phyloP scores from a whole-genome alignment of 257 asterid genomes.

The Plectranthus barbatus region DNA sequence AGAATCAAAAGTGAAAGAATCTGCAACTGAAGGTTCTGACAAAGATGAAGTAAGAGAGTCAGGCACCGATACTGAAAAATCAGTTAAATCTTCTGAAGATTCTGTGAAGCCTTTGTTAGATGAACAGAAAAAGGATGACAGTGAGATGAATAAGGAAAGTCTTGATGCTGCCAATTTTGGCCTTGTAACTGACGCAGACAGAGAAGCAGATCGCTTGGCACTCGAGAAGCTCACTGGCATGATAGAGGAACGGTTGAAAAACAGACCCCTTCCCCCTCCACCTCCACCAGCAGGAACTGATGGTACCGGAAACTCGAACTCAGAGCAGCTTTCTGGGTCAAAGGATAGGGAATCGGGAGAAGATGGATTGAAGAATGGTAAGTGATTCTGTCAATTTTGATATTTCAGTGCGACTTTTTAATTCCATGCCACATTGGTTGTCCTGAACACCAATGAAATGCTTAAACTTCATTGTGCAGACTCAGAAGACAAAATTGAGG shows the following conservation, averaged over 20 bases:
- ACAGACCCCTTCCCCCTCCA: conserved; percentile 86
- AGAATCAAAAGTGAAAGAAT: conserved; percentile 41
- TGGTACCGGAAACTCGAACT: conserved; percentile 44
- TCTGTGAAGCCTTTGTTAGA: conserved; percentile 37
- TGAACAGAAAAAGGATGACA: conserved; percentile 40
- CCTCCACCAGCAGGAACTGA: conserved; percentile 48
- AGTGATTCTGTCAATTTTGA: conserved; percentile 10
- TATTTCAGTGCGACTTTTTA: background rate
- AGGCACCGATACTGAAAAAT: conserved; percentile 40
- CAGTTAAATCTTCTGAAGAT: conserved; percentile 35
- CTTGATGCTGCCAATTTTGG: conserved; percentile 57
- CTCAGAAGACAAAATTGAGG: conserved; percentile 59
- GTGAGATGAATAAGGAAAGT: conserved; percentile 42
- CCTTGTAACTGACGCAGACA: conserved; percentile 73
- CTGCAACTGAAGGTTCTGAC: conserved; percentile 39
- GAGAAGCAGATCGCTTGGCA: conserved; percentile 60
- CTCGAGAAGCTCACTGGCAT: conserved; percentile 58
- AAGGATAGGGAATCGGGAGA: conserved; percentile 59
- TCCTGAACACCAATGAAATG: conserved; percentile 13
- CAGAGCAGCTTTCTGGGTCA: conserved; percentile 56
- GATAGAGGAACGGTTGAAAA: conserved; percentile 88
- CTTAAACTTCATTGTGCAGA: conserved; percentile 30
- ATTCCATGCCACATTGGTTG: conserved; percentile 1
- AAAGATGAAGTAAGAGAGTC: conserved; percentile 40
- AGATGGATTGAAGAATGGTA: conserved; percentile 44